Conservation (phyloP, 495 filamentous ascomycete species). For the Wilcoxina mikolae region DNA sequence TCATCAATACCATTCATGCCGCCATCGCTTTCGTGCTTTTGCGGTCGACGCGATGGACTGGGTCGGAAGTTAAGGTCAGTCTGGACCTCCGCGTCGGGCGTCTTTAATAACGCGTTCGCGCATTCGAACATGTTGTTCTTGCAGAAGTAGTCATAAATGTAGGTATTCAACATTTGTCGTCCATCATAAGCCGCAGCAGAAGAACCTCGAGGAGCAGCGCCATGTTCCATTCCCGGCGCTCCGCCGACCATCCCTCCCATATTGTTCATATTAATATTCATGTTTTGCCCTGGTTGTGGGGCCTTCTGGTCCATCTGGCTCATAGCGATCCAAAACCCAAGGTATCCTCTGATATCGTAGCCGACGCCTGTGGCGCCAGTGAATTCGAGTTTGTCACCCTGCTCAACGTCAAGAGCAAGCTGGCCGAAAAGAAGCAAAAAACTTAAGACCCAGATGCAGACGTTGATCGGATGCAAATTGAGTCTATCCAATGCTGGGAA, state of each 20-base stretch:
- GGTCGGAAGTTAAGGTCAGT: constrained; percentile 15
- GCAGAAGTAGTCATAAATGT: constrained; percentile 94
- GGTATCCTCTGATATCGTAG: background rate
- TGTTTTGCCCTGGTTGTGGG: constrained; percentile 35
- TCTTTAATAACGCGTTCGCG: constrained; percentile 50
- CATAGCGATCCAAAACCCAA: constrained; percentile 35
- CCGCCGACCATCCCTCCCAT: constrained; percentile 24
- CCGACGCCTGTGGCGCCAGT: constrained; percentile 11
- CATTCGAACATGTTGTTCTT: constrained; percentile 66
- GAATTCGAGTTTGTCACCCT: constrained; percentile 5
- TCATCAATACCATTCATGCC: constrained; percentile 60
- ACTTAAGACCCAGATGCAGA: constrained; percentile 2
- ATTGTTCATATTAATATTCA: constrained; percentile 34
- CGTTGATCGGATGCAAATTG: constrained; percentile 5
- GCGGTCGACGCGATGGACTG: constrained; percentile 27
- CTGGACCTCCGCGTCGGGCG: constrained; percentile 17
- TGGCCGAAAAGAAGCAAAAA: background rate
- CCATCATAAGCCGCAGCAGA: background rate
- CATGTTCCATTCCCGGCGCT: constrained; percentile 5
- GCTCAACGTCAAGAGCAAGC: background rate
- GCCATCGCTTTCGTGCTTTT: constrained; percentile 44
- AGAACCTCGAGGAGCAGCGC: constrained; percentile 16
- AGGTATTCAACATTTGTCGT: constrained; percentile 55
- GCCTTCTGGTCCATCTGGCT: constrained; percentile 52
- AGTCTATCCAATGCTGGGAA: constrained; percentile 1